Percentiles rank a stretch among this genome's conserved stretches.
Conservation (phyloP, 768 basidiomycete genomes). For the Suillus fuscotomentosus region DNA sequence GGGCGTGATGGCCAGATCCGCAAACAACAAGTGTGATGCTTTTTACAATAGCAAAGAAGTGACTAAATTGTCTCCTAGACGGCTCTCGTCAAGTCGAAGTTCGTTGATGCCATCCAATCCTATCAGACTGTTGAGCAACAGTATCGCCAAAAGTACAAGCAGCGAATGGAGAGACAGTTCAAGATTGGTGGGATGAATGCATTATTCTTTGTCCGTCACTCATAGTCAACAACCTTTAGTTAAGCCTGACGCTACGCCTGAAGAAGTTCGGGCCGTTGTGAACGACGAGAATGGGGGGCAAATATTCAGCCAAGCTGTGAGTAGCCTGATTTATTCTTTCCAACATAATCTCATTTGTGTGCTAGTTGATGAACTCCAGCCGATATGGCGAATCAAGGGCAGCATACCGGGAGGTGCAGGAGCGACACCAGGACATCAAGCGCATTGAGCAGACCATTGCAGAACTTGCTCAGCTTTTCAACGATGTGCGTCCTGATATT, state of each 20-base stretch:
- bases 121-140: slow-evolving; percentile 84
- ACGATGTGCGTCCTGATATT: slow-evolving; percentile 61
- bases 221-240: slow-evolving; percentile 40
- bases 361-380: slow-evolving; percentile 82
- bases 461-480: slow-evolving; percentile 94
- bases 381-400: slow-evolving; percentile 88
- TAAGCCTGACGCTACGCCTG: slow-evolving; percentile 89
- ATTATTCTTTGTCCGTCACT: slow-evolving; percentile 1
- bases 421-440: slow-evolving; percentile 93
- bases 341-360: background rate
- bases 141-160: slow-evolving; percentile 74
- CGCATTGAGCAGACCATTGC: slow-evolving; percentile 91
- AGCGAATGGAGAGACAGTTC: slow-evolving; percentile 82
- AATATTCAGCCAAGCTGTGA: slow-evolving; percentile 87
- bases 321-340: slow-evolving; percentile 12
- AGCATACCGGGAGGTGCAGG: slow-evolving; percentile 96
- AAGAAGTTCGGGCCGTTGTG: slow-evolving; percentile 85
- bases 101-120: slow-evolving; percentile 82
- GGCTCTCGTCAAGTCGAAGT: slow-evolving; percentile 68
- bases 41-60: background rate
- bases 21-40: slow-evolving; percentile 63
- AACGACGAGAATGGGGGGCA: slow-evolving; percentile 81
- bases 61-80: slow-evolving; percentile 39
- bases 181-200: slow-evolving; percentile 61
- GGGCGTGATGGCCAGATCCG: slow-evolving; percentile 69